Evolutionary conservation across 345 rosid species (phyloP), one percentile per base, ranked within the genome.

Genomic region (Hibiscus trionum): DNA sequence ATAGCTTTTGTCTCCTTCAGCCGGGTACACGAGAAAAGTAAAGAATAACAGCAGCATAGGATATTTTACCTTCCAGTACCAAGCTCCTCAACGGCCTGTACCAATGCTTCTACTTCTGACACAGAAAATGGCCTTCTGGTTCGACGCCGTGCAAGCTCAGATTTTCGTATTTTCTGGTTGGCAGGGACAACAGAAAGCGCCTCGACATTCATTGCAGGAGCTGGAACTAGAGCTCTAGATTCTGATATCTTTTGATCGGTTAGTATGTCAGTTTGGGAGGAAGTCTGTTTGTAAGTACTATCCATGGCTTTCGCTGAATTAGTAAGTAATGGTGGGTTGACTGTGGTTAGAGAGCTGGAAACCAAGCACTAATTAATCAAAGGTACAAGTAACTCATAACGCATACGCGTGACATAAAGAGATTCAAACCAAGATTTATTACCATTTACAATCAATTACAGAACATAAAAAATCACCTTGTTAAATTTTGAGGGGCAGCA

Each of bases 41-140:
- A 70, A 44, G 1, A 53, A 53, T 8, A n/a, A 53, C 21, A 52
- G 56, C 3, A n/a, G 58, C 24, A 53, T n/a, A 53, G 24, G 10
- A 53, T 53, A 76, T 14, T 74, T 62, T 72, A 95, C 98, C 99
- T 95, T 80, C 98, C 98, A 26, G 96, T 92, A 69, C 99, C 98
- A 29, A 92, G 82, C 75, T 90, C 85, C 80, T 95, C 98, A 70
- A 95, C 99, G 46, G 98, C 91, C 1, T 80, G 84, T 63, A 95
- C 97, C 57, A 95, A 79, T 67, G 98, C 93, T 85, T 92, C 98
- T 69, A 95, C 99, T 86, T 95, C 99, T 16, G 84, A 52, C 24
- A 95, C 99, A 77, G 96, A 90, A 82, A 95, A 95, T 27, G 99
- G 99, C 76, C 99, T 90, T 86, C 99, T 83, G 61, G 90, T 88